Evolutionary conservation across 371 early-diverging fungal genomes (phyloP).

Genomic region (Basidiobolus meristosporus): DNA sequence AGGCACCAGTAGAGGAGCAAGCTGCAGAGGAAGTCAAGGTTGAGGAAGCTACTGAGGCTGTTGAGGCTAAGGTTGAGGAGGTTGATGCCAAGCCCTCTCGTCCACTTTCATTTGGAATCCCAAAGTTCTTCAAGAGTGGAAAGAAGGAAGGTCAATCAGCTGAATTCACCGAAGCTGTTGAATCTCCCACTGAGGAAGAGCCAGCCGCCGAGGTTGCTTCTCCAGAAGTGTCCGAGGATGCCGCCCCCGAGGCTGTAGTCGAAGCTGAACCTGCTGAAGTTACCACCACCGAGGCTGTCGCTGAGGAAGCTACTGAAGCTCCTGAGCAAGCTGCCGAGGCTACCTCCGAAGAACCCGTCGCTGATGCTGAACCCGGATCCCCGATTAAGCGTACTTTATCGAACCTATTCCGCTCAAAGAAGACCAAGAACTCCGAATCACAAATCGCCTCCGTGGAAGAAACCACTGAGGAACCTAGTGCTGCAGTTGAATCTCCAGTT

Average conservation of each 20-base stretch:
- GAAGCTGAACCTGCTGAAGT: not conserved
- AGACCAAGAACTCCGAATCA: not conserved
- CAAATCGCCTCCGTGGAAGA: not conserved
- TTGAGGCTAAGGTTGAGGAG: constrained; percentile 1
- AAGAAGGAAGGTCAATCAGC: not conserved
- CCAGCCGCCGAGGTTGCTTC: not conserved
- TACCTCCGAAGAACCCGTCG: not conserved
- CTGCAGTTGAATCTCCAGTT: not conserved
- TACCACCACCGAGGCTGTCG: not conserved
- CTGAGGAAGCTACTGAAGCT: constrained; percentile 1
- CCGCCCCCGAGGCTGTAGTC: not conserved
- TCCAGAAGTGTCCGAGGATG: not conserved
- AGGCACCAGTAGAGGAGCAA: not conserved
- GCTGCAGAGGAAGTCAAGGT: not conserved
- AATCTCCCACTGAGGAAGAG: not conserved
- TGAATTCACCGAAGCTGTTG: not conserved
- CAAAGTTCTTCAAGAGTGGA: not conserved
- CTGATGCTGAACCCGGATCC: too few relatives aligned
- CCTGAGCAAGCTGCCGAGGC: not conserved
- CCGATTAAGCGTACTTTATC: too few relatives aligned
- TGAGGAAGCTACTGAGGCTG: constrained; percentile 1
- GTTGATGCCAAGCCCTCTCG: not conserved
- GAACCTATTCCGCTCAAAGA: not conserved
- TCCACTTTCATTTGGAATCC: not conserved
- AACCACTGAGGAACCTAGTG: not conserved